A percentile compares a stretch with the other conserved stretches of the same genome.
Conservation (phyloP, 208 protist genomes). For the Angomonas deanei region DNA sequence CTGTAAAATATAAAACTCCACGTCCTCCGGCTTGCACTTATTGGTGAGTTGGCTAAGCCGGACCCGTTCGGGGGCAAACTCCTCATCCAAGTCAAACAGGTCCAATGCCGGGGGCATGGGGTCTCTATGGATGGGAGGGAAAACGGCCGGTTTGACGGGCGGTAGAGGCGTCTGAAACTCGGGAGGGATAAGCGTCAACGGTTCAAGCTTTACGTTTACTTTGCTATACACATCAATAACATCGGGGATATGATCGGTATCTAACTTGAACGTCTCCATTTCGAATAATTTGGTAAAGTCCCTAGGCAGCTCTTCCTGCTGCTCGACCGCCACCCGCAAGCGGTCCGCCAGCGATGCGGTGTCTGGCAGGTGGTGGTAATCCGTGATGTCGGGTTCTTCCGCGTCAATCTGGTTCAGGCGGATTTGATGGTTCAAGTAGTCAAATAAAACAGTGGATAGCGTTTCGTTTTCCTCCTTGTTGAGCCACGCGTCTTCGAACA, state of each 20-base stretch:
- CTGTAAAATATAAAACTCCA: constrained; percentile 93
- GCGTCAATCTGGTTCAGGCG: constrained; percentile 93
- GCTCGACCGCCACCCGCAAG: constrained; percentile 92
- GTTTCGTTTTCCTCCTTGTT: constrained; percentile 92
- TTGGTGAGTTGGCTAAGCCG: constrained; percentile 95
- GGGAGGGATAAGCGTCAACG: constrained; percentile 93
- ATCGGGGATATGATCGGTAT: constrained; percentile 92
- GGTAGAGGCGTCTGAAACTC: constrained; percentile 94
- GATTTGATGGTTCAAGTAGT: constrained; percentile 83
- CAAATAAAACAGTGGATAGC: constrained; percentile 80
- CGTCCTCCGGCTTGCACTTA: constrained; percentile 91
- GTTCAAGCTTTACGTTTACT: constrained; percentile 92
- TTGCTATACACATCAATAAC: constrained; percentile 89
- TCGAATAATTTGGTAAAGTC: constrained; percentile 95
- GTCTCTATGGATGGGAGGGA: constrained; percentile 92
- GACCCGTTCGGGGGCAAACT: constrained; percentile 94
- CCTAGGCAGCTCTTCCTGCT: constrained; percentile 92
- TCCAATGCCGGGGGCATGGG: constrained; percentile 89
- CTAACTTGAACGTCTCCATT: constrained; percentile 91
- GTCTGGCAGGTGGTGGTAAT: constrained; percentile 94
- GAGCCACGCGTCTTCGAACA: constrained; percentile 93
- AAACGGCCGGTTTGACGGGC: constrained; percentile 91
- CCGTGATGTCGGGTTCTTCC: constrained; percentile 92
- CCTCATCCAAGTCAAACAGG: constrained; percentile 95
- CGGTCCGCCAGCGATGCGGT: constrained; percentile 90